These are phyloP conservation scores for Thielaviopsis cerberus DNA, from an alignment of 2,329 filamentous ascomycete species.

Conservation along the genomic window DNA sequence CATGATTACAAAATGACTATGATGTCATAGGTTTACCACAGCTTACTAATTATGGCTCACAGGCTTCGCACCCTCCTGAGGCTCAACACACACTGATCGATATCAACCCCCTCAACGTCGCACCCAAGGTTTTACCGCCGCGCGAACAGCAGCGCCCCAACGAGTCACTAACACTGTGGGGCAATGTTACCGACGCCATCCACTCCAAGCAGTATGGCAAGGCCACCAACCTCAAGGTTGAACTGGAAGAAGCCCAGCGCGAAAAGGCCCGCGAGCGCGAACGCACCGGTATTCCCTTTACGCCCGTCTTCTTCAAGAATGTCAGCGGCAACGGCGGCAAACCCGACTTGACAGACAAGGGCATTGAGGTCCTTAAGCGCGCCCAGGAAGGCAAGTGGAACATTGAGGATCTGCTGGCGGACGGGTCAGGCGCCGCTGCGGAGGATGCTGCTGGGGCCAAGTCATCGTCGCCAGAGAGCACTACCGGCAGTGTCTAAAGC, in stretches of 20 bases:
- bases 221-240: conserved; percentile 73
- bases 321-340: conserved; percentile 35
- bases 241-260: conserved; percentile 78
- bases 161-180: conserved; percentile 79
- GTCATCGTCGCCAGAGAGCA: neutral
- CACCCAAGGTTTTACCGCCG: conserved; percentile 63
- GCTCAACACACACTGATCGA: conserved; percentile 67
- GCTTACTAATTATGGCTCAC: neutral
- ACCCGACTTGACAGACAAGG: conserved; percentile 36
- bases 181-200: conserved; percentile 72
- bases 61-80: conserved; percentile 32
- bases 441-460: conserved; percentile 7
- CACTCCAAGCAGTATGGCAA: conserved; percentile 61
- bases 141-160: conserved; percentile 63
- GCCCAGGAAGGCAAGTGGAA: conserved; percentile 36
- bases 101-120: conserved; percentile 62
- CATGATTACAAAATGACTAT: neutral
- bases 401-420: conserved; percentile 25
- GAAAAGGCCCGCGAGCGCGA: conserved; percentile 69
- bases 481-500: neutral
- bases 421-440: conserved; percentile 7
- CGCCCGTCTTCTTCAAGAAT: conserved; percentile 72
- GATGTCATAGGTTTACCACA: neutral
- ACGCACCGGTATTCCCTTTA: conserved; percentile 48
- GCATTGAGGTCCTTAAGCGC: conserved; percentile 29